Base-by-base conservation (phyloP, 768 basidiomycete genomes). In the Boletus barrowsii region DNA sequence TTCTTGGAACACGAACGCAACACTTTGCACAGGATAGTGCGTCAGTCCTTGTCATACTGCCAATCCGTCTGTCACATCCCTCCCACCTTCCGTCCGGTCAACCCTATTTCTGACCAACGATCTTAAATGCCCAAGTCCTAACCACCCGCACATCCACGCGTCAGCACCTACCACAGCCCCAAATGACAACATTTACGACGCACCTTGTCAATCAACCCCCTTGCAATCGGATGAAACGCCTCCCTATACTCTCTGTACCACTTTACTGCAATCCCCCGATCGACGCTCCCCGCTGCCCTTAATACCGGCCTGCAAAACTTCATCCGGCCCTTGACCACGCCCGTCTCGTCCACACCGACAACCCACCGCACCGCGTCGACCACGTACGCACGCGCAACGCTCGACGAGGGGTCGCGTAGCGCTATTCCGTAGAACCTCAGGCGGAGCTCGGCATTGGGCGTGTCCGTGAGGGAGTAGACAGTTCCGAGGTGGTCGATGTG, bases 371-470 rank as follows among this genome's bases (percentile, higher is more conserved):
- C 37, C 37, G 37, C 37, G n/a, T 39, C 37, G 17, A 9, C 4
- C 17, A 5, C 1, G 8, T 39, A 39, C n/a, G 37, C 37, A 7
- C 6, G 37, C 37, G 37, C 37, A 4, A n/a, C 37, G 17, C 17
- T 9, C 37, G 37, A 39, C 6, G 6, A 29, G 1, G 80, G 69
- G 50, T 84, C 79, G 15, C 73, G 68, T 17, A 93, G 73, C 2
- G 84, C 87, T 42, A 92, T 70, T 46, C 81, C 78, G 69, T 92
- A 93, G 76, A 88, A 94, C 37, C 91, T 79, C 36, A 86, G 71
- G 5, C 90, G 82, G 48, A 93, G 79, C 65, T 94, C 93, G 15
- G 84, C 82, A 66, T 94, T 95, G 18, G 60, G n/a, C n/a, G 37
- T 17, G 14, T 18, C 6, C 8, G 37, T 14, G 37, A 39, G 37